Evolutionary conservation across 805 yeast species (phyloP), one percentile per base, ranked within the genome.

Genomic region (Cyberlindnera japonica): DNA sequence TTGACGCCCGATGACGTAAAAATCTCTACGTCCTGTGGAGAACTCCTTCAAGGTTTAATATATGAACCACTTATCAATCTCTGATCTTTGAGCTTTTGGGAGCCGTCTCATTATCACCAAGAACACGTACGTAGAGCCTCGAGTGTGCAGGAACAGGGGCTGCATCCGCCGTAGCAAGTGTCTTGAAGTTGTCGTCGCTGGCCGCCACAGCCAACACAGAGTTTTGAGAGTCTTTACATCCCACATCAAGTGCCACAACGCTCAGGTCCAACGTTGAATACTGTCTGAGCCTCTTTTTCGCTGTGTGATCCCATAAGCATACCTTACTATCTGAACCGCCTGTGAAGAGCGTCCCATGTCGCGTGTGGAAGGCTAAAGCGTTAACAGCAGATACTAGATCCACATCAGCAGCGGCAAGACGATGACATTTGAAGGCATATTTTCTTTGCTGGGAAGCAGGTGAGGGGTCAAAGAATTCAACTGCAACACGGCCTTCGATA

Each of bases 301-400:
- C 77, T 44, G 79, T 83, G 58, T 87, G 80, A 58, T 89, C 96
- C 98, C 98, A 91, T 58, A 83, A 73, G 51, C 87, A 80, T 53
- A 89, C 83, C 32, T 85, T 74, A 10, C 96, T 95, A 63, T 91
- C 98, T 2, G 93, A 74, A 1, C 98, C 97, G 2, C 95, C 95
- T 2, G 97, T 90, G 43, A 80, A 77, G 54, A 91, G 75, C 1
- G 95, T 84, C 14, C 87, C 85, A 56, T 75, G 76, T 15, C 69
- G 66, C 1, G 93, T 91, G 56, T 85, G 91, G 72, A 90, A 88
- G 10, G 75, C 64, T 23, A 91, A 72, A 11, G 87, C 67, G 58
- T 88, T 86, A 21, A 91, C 87, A 0, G 96, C 73, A 52, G 80
- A 90, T 11, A 88, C 83, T 26, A 72, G 59, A 43, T 78, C 85